A percentile compares a stretch with the other conserved stretches of the same genome.
These are phyloP conservation scores for Stylosanthes scabra DNA, from an alignment of 331 rosid genomes.

Conservation along the genomic window DNA sequence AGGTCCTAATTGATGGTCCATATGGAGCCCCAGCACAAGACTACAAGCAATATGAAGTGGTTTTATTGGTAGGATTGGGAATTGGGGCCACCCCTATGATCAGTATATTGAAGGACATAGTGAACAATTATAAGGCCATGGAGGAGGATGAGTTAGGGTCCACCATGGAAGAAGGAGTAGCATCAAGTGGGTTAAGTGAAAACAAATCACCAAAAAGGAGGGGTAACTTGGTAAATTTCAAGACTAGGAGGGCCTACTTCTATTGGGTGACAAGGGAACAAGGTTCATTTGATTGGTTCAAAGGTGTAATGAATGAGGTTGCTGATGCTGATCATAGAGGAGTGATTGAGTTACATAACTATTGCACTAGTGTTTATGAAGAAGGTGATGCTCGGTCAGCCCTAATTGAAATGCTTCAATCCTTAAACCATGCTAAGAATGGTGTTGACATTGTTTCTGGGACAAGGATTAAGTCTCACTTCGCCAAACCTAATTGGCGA, in stretches of 20 bases:
- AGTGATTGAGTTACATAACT: conserved; percentile 76
- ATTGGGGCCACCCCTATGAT: conserved; percentile 97
- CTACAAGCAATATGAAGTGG: conserved; percentile 89
- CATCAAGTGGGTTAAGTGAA: background rate
- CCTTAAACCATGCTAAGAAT: conserved; percentile 81
- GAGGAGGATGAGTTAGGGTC: conserved; percentile 35
- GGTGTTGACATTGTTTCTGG: conserved; percentile 91
- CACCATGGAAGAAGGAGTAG: conserved; percentile 30
- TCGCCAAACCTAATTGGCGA: conserved; percentile 91
- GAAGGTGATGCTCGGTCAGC: conserved; percentile 96
- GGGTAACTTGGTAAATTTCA: conserved; percentile 14
- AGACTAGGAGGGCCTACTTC: conserved; percentile 72
- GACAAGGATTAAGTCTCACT: conserved; percentile 82
- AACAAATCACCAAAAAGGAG: conserved; percentile 32
- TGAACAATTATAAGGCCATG: conserved; percentile 58
- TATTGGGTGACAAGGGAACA: conserved; percentile 92
- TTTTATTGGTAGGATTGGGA: conserved; percentile 81
- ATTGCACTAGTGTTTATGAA: conserved; percentile 91
- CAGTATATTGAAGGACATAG: conserved; percentile 84
- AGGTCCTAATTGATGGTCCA: conserved; percentile 78
- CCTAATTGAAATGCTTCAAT: conserved; percentile 87
- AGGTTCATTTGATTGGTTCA: conserved; percentile 93
- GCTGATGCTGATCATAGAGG: conserved; percentile 74
- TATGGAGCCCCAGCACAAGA: conserved; percentile 93
- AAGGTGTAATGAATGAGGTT: conserved; percentile 83